Percentiles rank a stretch among this genome's conserved stretches.
Evolutionary conservation across 805 yeast genomes (phyloP).

Genomic region (Yamadazyma phyllophila): DNA sequence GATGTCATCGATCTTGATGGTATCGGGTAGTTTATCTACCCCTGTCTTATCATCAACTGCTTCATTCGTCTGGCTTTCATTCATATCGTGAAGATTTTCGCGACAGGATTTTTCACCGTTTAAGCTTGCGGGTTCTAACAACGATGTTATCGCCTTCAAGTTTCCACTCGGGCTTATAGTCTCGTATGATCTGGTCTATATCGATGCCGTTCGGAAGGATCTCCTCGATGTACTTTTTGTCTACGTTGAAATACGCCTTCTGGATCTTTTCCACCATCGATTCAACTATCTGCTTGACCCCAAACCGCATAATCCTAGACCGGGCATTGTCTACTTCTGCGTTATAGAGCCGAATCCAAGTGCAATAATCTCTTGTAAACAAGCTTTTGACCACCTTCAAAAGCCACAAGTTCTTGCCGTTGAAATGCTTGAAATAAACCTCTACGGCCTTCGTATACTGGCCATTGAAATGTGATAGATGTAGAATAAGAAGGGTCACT

Average conservation of each 20-base stretch:
- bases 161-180: slow-evolving; percentile 31
- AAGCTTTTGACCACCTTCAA: slow-evolving; percentile 23
- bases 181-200: slow-evolving; percentile 17
- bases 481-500: slow-evolving; percentile 43
- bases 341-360: slow-evolving; percentile 30
- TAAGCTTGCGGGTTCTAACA: slow-evolving; percentile 16
- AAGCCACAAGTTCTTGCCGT: slow-evolving; percentile 14
- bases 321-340: slow-evolving; percentile 30
- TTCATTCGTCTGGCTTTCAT: too few relatives aligned
- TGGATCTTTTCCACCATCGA: slow-evolving; percentile 29
- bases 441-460: slow-evolving; percentile 31
- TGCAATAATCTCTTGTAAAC: slow-evolving; percentile 28
- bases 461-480: slow-evolving; percentile 40
- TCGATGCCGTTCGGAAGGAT: slow-evolving; percentile 29
- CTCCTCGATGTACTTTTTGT: slow-evolving; percentile 7
- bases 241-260: slow-evolving; percentile 39
- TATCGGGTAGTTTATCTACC: slow-evolving; percentile 26
- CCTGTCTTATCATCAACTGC: neutral
- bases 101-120: neutral
- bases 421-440: slow-evolving; percentile 26
- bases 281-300: slow-evolving; percentile 29
- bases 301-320: slow-evolving; percentile 43
- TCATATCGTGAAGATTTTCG: too few relatives aligned
- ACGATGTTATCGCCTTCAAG: slow-evolving; percentile 23
- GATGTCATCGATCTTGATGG: slow-evolving; percentile 42